Evolutionary conservation across 768 basidiomycete genomes (phyloP).

Genomic region (Boletus tomentosulus): DNA sequence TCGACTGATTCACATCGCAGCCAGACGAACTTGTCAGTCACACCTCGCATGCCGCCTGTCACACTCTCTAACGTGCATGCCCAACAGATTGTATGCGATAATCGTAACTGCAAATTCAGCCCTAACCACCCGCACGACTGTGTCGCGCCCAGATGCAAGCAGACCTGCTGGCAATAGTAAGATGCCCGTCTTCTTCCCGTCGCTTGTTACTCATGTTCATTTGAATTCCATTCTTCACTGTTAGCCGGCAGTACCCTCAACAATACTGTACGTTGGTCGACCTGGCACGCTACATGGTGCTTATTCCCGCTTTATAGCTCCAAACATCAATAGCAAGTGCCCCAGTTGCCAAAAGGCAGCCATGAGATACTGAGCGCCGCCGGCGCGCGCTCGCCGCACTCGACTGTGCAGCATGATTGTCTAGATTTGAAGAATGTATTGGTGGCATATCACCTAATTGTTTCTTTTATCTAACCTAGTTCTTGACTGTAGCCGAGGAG

Average conservation of each 20-base stretch:
- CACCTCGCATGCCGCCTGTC: not conserved
- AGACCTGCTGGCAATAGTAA: constrained; percentile 49
- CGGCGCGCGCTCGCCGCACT: not conserved
- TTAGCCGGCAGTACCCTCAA: constrained; percentile 42
- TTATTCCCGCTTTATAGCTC: constrained; percentile 30
- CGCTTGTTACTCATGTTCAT: constrained; percentile 8
- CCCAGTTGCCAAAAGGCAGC: constrained; percentile 35
- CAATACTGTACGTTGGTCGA: constrained; percentile 38
- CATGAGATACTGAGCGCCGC: constrained; percentile 19
- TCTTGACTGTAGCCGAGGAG: constrained; percentile 30
- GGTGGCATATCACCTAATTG: constrained; percentile 20
- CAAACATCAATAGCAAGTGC: constrained; percentile 39
- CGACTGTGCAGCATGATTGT: constrained; percentile 5
- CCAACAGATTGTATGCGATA: constrained; percentile 46
- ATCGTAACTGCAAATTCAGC: constrained; percentile 50
- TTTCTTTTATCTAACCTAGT: constrained; percentile 17
- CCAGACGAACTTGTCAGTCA: constrained; percentile 36
- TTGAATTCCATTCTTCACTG: constrained; percentile 2
- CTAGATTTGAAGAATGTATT: constrained; percentile 11
- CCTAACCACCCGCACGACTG: constrained; percentile 46
- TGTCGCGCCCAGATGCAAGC: constrained; percentile 39
- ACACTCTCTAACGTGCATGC: constrained; percentile 5
- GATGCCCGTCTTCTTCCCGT: constrained; percentile 1
- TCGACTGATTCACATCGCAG: constrained; percentile 19
- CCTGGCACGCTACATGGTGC: not conserved